phyloP scores from a whole-genome alignment of 2,329 filamentous ascomycete genomes.

The Lecanicillium sp. region DNA sequence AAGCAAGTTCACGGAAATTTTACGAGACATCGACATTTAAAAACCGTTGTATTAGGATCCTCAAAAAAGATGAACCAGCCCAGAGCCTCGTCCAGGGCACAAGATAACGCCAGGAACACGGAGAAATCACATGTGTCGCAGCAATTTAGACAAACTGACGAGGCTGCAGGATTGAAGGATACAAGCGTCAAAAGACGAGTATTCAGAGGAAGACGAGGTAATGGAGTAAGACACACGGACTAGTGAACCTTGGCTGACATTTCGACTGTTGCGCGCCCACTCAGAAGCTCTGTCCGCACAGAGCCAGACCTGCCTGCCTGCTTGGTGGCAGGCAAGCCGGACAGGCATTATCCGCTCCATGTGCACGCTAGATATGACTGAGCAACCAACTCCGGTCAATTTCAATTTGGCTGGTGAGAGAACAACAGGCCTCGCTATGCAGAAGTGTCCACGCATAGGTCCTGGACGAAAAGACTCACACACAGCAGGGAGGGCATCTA shows the following conservation, averaged over 20 bases:
- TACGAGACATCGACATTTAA: constrained; percentile 3
- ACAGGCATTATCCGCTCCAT: constrained; percentile 2
- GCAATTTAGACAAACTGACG: neutral
- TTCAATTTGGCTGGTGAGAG: no score
- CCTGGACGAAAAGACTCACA: no score
- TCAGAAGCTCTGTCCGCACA: no score
- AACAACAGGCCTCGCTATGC: no score
- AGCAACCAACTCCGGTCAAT: neutral
- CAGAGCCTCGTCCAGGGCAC: neutral
- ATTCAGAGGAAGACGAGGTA: neutral
- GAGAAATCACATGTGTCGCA: neutral
- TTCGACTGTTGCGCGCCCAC: neutral
- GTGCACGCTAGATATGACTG: neutral
- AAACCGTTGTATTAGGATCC: constrained; percentile 1
- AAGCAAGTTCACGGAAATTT: neutral
- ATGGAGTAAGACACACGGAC: neutral
- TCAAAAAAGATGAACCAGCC: constrained; percentile 5
- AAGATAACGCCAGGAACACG: neutral
- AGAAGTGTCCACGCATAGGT: no score
- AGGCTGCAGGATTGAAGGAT: neutral
- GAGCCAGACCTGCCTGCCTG: no score
- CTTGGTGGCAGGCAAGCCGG: no score
- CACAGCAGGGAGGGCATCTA: no score
- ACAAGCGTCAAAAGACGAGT: neutral
- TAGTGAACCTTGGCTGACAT: constrained; percentile 1